These are phyloP conservation scores for Aureobasidium sp. DNA, from an alignment of 2,329 filamentous ascomycete species.

Conservation along the genomic window DNA sequence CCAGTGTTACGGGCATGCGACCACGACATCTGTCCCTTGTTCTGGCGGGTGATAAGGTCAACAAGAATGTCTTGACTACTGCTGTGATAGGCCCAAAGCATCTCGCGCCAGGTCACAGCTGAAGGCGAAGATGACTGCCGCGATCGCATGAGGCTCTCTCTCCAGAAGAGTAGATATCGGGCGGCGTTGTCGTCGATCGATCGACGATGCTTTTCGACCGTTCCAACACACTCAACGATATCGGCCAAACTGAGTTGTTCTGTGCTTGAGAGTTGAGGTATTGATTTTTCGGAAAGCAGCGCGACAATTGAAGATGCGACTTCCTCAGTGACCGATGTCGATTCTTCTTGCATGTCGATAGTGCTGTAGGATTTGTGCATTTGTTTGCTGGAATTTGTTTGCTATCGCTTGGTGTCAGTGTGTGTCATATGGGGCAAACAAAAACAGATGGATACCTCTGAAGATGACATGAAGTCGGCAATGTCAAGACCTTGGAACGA, in stretches of 20 bases:
- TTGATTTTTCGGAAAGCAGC: conserved; percentile 63
- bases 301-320: conserved; percentile 66
- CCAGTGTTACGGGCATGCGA: conserved; percentile 77
- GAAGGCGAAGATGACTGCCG: conserved; percentile 2
- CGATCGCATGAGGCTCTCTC: conserved; percentile 55
- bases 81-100: conserved; percentile 79
- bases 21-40: conserved; percentile 76
- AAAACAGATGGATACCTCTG: conserved; percentile 37
- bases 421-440: conserved; percentile 17
- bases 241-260: conserved; percentile 17
- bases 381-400: background rate
- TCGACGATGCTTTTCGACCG: conserved; percentile 77
- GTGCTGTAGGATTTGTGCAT: conserved; percentile 16
- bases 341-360: conserved; percentile 47
- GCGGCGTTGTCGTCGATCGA: conserved; percentile 88
- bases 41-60: conserved; percentile 74
- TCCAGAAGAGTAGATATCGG: conserved; percentile 80
- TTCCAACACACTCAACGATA: conserved; percentile 61
- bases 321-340: conserved; percentile 62
- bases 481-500: conserved; percentile 59
- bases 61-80: conserved; percentile 81
- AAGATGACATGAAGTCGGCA: conserved; percentile 44
- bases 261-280: conserved; percentile 42
- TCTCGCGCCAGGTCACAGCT: conserved; percentile 62
- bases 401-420: conserved; percentile 18